Percentiles rank a stretch among this genome's conserved stretches.
Conservation (phyloP, 306 rosid genomes). For the Glycine tomentella region DNA sequence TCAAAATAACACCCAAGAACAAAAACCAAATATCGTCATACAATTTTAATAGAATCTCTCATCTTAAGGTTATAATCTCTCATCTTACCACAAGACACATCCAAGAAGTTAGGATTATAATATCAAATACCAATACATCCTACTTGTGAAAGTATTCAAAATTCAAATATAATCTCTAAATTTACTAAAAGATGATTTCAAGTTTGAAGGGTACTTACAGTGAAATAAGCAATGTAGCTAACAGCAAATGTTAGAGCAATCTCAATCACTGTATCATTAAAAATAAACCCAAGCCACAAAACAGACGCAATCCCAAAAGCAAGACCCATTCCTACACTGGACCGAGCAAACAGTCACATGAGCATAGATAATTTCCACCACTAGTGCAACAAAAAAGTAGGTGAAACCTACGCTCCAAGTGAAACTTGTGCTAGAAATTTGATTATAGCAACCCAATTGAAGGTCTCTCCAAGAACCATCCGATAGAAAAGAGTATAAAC, state of each 20-base stretch:
- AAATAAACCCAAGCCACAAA: conserved; percentile 91
- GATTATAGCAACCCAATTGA: conserved; percentile 66
- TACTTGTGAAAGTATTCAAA: conserved; percentile 18
- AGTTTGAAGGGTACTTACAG: conserved; percentile 68
- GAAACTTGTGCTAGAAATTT: conserved; percentile 77
- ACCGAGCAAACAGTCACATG: conserved; percentile 48
- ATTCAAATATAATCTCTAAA: conserved; percentile 38
- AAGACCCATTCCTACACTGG: conserved; percentile 95
- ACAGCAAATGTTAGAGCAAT: conserved; percentile 87
- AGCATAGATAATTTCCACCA: conserved; percentile 39
- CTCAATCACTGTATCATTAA: conserved; percentile 95
- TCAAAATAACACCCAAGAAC: conserved; percentile 34
- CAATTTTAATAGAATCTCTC: conserved; percentile 17
- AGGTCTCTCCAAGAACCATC: conserved; percentile 95
- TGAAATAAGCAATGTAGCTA: conserved; percentile 89
- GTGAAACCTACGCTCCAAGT: conserved; percentile 87
- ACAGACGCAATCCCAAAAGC: conserved; percentile 90
- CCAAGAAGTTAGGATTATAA: neutral
- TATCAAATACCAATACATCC: neutral
- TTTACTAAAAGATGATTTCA: conserved; percentile 33
- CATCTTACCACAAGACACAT: conserved; percentile 4
- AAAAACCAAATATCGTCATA: conserved; percentile 30
- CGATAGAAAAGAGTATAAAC: conserved; percentile 88
- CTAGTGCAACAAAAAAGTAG: conserved; percentile 46
- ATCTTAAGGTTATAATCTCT: too few species aligned